Percentiles rank a stretch among this genome's conserved stretches.
Evolutionary conservation across 116 monocot species (phyloP).

Genomic region (Zostera marina): DNA sequence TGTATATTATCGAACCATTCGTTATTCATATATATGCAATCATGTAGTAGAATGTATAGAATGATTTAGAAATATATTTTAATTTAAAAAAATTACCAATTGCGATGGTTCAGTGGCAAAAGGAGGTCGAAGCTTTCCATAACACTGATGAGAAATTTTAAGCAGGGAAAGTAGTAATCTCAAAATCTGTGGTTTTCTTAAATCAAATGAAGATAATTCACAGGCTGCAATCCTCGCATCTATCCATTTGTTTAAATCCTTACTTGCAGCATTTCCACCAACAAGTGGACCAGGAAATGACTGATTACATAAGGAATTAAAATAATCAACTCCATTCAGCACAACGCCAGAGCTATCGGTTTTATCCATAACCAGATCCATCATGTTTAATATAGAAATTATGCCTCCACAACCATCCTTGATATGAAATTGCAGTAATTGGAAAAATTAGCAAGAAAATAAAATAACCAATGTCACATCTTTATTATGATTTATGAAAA

Average conservation of each 20-base stretch:
- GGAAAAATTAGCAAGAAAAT: not conserved
- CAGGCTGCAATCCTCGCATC: constrained; percentile 45
- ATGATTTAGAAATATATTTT: not conserved
- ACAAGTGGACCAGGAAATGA: constrained; percentile 83
- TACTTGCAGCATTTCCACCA: constrained; percentile 57
- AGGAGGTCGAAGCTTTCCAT: constrained; percentile 87
- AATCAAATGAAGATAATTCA: constrained; percentile 23
- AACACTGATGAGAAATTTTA: constrained; percentile 62
- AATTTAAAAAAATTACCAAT: constrained; percentile 24
- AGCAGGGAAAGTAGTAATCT: constrained; percentile 66
- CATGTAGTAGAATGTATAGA: not conserved
- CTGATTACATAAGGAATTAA: constrained; percentile 43
- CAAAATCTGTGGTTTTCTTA: constrained; percentile 33
- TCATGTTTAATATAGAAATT: constrained; percentile 46
- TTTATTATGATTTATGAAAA: not conserved
- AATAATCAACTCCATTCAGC: constrained; percentile 20
- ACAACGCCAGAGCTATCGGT: not conserved
- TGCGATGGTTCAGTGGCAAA: constrained; percentile 38
- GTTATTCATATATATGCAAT: no score
- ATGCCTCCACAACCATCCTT: constrained; percentile 26
- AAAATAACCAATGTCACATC: not conserved
- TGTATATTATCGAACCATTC: no score
- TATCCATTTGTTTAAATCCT: constrained; percentile 85
- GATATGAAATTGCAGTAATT: constrained; percentile 1
- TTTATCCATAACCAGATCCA: constrained; percentile 45